Conservation (phyloP, 495 filamentous ascomycete species). For the Penicilliopsis zonata region DNA sequence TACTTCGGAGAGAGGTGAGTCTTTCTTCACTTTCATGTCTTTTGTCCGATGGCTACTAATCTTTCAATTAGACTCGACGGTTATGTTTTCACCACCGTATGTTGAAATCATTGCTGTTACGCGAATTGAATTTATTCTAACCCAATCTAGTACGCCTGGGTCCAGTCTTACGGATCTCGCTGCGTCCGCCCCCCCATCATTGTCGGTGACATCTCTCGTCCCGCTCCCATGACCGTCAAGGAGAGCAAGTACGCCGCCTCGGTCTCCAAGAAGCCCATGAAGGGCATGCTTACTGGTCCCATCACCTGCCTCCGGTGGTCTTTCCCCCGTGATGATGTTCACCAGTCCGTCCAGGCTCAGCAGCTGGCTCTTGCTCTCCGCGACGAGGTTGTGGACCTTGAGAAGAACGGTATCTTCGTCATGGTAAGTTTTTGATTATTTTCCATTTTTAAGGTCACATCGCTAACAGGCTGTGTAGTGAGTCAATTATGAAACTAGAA, state of each 20-base stretch:
- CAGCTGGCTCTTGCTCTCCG: constrained; percentile 96
- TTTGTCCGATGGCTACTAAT: too few species aligned
- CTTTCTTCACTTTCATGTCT: too few species aligned
- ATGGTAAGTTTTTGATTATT: too few species aligned
- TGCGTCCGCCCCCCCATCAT: constrained; percentile 97
- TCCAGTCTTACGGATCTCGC: constrained; percentile 94
- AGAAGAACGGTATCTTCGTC: constrained; percentile 87
- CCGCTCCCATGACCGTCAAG: constrained; percentile 97
- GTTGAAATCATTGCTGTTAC: too few species aligned
- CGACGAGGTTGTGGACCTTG: constrained; percentile 95
- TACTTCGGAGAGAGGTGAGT: constrained; percentile 99
- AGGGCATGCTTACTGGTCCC: constrained; percentile 99
- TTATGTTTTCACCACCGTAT: constrained; percentile 98
- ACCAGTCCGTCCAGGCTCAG: constrained; percentile 97
- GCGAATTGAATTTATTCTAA: too few species aligned
- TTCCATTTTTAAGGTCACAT: too few species aligned
- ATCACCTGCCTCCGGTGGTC: constrained; percentile 99
- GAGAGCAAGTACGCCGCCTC: constrained; percentile 97
- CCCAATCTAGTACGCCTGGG: constrained; percentile 99
- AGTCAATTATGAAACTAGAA: too few species aligned
- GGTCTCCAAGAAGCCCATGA: constrained; percentile 97
- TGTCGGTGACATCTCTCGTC: constrained; percentile 94
- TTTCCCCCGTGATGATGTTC: constrained; percentile 97
- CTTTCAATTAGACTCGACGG: constrained; percentile 85
- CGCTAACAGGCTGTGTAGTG: too few species aligned